Evolutionary conservation across 2,329 filamentous ascomycete species (phyloP).

Genomic region (Aspergillus tamarii): DNA sequence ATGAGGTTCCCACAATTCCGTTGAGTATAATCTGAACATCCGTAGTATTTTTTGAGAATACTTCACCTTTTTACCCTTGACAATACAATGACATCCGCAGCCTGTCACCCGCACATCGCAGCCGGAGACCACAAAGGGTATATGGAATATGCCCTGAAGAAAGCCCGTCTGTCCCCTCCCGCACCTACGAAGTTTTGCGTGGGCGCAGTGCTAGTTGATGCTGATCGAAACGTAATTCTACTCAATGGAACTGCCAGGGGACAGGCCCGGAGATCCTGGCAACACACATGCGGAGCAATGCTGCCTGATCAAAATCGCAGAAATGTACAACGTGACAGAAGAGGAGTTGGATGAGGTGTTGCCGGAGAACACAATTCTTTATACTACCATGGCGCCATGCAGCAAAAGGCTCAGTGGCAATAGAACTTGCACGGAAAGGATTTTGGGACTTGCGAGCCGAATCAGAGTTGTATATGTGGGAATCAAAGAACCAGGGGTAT

Average conservation of each 20-base stretch:
- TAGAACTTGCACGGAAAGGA: too few species aligned
- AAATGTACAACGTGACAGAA: slow-evolving; percentile 40
- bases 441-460: too few species aligned
- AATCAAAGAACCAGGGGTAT: too few species aligned
- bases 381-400: slow-evolving; percentile 54
- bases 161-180: slow-evolving; percentile 43
- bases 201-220: slow-evolving; percentile 47
- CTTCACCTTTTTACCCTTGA: background rate
- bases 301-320: slow-evolving; percentile 51
- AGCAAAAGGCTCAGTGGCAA: too few species aligned
- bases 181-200: slow-evolving; percentile 47
- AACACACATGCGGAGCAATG: slow-evolving; percentile 44
- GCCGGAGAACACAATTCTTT: slow-evolving; percentile 44
- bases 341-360: slow-evolving; percentile 41
- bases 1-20: background rate
- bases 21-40: background rate
- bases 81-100: background rate
- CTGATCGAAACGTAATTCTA: slow-evolving; percentile 43
- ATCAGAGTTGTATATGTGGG: too few species aligned
- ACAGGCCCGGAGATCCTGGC: slow-evolving; percentile 42
- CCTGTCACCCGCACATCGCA: slow-evolving; percentile 22
- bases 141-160: slow-evolving; percentile 44
- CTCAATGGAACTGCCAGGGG: slow-evolving; percentile 43
- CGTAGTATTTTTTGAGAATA: background rate
- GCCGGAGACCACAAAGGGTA: slow-evolving; percentile 39